These are phyloP conservation scores for Neurospora cerealis DNA, from an alignment of 495 filamentous ascomycete species.

Conservation along the genomic window DNA sequence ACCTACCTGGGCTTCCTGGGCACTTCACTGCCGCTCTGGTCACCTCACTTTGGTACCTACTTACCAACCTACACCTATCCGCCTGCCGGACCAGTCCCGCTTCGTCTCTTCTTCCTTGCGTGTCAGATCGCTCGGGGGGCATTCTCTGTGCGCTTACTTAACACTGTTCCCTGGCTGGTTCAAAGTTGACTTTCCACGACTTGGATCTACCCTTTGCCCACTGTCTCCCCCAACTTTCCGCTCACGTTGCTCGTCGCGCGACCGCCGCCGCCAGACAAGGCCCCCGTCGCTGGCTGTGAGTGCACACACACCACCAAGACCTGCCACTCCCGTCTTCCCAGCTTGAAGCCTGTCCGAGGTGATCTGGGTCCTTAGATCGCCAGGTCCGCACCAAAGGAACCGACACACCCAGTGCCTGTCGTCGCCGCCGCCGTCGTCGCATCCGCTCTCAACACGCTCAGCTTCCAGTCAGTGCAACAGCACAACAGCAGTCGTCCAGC, in stretches of 20 bases:
- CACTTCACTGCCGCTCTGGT: background rate
- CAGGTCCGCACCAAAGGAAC: background rate
- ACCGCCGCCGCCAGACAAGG: background rate
- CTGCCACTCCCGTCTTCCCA: background rate
- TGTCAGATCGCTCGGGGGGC: background rate
- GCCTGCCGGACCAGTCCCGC: background rate
- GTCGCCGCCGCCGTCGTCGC: conserved; percentile 8
- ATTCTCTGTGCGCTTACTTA: background rate
- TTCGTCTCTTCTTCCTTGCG: background rate
- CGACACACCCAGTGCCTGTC: background rate
- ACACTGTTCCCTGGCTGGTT: background rate
- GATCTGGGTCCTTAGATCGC: background rate
- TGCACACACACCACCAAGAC: background rate
- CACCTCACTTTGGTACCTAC: background rate
- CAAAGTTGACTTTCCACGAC: background rate
- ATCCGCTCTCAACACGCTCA: background rate
- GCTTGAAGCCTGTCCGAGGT: background rate
- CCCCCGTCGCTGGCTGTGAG: background rate
- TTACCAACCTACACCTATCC: background rate
- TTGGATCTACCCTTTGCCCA: background rate
- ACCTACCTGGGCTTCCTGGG: background rate
- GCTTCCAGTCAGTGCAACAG: background rate
- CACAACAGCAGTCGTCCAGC: background rate
- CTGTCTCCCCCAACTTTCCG: background rate
- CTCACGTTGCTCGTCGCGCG: background rate